Base-by-base conservation (phyloP, 108 stramenopile genomes). In the Fragilariopsis cylindrus region DNA sequence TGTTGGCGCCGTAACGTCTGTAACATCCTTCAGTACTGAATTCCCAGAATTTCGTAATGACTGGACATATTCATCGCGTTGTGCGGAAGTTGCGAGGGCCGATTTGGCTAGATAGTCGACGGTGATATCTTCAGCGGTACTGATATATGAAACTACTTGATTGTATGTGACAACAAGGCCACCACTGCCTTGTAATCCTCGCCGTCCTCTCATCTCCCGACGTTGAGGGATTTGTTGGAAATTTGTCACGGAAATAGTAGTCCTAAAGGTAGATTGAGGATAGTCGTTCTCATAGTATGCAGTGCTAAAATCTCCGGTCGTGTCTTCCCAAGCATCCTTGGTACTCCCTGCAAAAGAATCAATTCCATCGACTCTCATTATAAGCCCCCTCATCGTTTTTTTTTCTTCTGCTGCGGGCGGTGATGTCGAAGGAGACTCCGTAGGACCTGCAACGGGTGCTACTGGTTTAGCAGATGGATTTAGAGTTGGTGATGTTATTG, bases 141-240 rank as follows among this genome's bases (percentile, higher is more conserved):
- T 7, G 15, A 47, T 47, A 48, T 71, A 77, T 15, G 46, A 41
- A 49, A 71, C 63, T 1, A 47, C 60, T 55, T 77, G 76, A 13
- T 49, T 43, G 52, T 77, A 77, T 11, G 70, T 46, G 9, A 77
- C 60, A 53, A 47, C 60, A 19, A 76, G 67, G 6, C n/a, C 12
- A 4, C n/a, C 12, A 16, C 46, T 57, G 42, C 40, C 19, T 13
- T 63, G 62, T n/a, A 63, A 40, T 30, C 30, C 30, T 4, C 16
- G 8, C 46, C 62, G 62, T 60, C 21, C 19, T 39, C 21, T 16
- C 58, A 21, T 21, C 39, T 3, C 41, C 39, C 7, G 7, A 7
- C 43, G 60, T 9, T 62, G 9, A 8, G 30, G 21, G 21, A n/a
- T 15, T n/a, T 7, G 43, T 0, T 11, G 4, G 8, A 4, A 45